These are phyloP conservation scores for Cordyceps cateniannulata DNA, from an alignment of 2,329 filamentous ascomycete genomes.

Conservation along the genomic window DNA sequence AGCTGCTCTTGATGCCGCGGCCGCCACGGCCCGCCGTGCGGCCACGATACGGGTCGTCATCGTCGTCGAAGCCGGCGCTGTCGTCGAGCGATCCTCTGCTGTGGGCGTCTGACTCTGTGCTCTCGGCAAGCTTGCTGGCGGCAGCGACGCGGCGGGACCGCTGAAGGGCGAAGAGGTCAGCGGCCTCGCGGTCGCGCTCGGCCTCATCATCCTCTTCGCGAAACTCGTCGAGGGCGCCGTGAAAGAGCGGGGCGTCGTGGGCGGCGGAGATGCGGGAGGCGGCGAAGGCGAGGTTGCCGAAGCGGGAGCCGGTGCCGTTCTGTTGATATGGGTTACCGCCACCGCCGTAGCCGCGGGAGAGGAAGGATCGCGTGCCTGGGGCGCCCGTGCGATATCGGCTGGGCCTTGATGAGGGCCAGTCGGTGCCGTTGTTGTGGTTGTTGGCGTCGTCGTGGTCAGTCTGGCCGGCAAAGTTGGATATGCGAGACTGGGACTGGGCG, in stretches of 20 bases:
- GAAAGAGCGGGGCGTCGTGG: conserved; percentile 87
- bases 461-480: conserved; percentile 62
- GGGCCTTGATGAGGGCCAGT: conserved; percentile 29
- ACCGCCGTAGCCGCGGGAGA: conserved; percentile 43
- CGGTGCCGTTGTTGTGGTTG: conserved; percentile 19
- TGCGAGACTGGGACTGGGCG: conserved; percentile 87
- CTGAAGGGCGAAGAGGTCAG: conserved; percentile 90
- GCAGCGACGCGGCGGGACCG: conserved; percentile 84
- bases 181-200: conserved; percentile 82
- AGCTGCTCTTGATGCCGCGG: conserved; percentile 57
- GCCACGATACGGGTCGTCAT: conserved; percentile 35
- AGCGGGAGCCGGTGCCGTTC: conserved; percentile 62
- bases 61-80: conserved; percentile 22
- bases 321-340: conserved; percentile 71
- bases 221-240: conserved; percentile 84
- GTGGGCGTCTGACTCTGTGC: conserved; percentile 65
- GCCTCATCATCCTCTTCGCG: conserved; percentile 90
- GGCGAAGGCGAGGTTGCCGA: conserved; percentile 66
- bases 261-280: conserved; percentile 63
- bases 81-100: conserved; percentile 32
- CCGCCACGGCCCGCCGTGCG: conserved; percentile 34
- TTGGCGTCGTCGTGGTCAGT: conserved; percentile 36
- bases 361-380: conserved; percentile 34
- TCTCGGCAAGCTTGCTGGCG: conserved; percentile 75
- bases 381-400: conserved; percentile 25